Conservation (phyloP, 2,329 filamentous ascomycete species). For the Trichophyton simii region DNA sequence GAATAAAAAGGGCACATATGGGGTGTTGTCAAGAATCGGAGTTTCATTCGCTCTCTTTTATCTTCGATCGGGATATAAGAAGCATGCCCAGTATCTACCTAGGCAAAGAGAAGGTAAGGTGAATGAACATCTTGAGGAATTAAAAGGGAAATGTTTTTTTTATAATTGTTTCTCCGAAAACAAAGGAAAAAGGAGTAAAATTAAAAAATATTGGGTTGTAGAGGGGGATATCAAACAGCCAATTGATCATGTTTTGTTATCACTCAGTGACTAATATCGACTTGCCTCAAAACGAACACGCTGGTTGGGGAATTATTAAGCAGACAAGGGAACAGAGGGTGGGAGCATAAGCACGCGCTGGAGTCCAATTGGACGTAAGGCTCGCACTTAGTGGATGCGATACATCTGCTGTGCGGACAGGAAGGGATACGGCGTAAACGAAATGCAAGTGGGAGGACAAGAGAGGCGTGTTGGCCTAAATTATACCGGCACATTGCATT, state of each 20-base stretch:
- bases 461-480: neutral
- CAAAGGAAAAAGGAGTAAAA: neutral
- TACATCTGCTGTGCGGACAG: constrained; percentile 3
- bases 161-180: neutral
- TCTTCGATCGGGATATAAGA: neutral
- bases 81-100: neutral
- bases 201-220: neutral
- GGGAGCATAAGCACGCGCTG: neutral
- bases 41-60: neutral
- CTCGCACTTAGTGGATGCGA: neutral
- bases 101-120: neutral
- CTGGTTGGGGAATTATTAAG: constrained; percentile 1
- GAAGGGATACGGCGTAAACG: neutral
- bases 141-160: neutral
- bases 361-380: neutral
- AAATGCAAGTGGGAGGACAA: neutral
- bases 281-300: constrained; percentile 1
- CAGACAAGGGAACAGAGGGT: neutral
- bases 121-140: neutral
- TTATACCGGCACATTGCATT: constrained; percentile 14
- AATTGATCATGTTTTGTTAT: constrained; percentile 3
- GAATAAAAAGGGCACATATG: too few relatives aligned
- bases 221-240: constrained; percentile 3
- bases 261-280: neutral
- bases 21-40: neutral